phyloP scores from a whole-genome alignment of 169 alveolate genomes.

The Haemoproteus tartakovskyi region DNA sequence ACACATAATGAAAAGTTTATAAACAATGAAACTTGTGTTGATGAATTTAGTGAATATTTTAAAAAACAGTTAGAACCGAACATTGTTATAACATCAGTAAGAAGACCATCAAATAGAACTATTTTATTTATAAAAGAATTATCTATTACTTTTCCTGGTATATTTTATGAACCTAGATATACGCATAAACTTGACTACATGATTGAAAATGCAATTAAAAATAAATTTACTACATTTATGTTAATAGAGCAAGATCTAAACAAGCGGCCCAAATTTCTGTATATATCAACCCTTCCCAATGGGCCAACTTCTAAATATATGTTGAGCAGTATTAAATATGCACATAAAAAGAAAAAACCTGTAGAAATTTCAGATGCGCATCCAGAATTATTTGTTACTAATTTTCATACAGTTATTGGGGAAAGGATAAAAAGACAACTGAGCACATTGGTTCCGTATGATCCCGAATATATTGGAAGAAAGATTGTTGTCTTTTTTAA shows the following conservation, averaged over 20 bases:
- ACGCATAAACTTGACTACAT: conserved; percentile 73
- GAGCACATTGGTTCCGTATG: conserved; percentile 94
- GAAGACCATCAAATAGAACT: conserved; percentile 83
- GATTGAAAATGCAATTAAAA: conserved; percentile 84
- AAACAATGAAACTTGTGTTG: conserved; percentile 69
- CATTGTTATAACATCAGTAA: conserved; percentile 87
- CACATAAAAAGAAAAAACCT: conserved; percentile 85
- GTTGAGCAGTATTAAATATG: conserved; percentile 82
- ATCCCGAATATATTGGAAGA: conserved; percentile 95
- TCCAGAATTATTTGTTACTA: conserved; percentile 95
- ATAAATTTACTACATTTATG: conserved; percentile 87
- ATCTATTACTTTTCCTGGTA: conserved; percentile 86
- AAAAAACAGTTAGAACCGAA: conserved; percentile 85
- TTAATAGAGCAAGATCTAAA: conserved; percentile 86
- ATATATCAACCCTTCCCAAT: conserved; percentile 87
- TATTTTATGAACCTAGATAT: conserved; percentile 88
- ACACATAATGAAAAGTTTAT: conserved; percentile 32
- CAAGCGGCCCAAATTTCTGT: conserved; percentile 86
- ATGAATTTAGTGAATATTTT: conserved; percentile 89
- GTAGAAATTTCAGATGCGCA: conserved; percentile 87
- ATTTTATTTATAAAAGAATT: conserved; percentile 88
- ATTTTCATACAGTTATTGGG: conserved; percentile 96
- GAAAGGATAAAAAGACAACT: conserved; percentile 96
- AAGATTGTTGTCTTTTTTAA: conserved; percentile 96
- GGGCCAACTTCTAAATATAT: conserved; percentile 94